Percentiles rank a stretch among this genome's conserved stretches.
Evolutionary conservation across 2,329 filamentous ascomycete genomes (phyloP).

Genomic region (Penicillium olsonii): DNA sequence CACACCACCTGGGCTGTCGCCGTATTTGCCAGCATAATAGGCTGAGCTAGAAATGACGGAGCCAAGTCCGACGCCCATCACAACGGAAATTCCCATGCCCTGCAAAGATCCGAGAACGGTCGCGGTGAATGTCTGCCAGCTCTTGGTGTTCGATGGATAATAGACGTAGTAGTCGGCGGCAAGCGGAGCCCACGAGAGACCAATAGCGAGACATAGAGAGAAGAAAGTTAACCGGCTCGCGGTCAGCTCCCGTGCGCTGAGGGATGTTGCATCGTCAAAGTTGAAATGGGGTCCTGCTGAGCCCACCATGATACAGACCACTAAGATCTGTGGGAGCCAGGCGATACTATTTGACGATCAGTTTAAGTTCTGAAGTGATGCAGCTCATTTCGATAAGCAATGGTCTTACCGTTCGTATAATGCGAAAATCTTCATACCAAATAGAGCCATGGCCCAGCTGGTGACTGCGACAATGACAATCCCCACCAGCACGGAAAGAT

Average conservation of each 20-base stretch:
- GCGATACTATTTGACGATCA: slow-evolving; percentile 27
- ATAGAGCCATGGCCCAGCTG: slow-evolving; percentile 39
- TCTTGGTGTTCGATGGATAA: slow-evolving; percentile 40
- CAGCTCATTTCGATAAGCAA: not conserved
- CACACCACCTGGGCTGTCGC: slow-evolving; percentile 37
- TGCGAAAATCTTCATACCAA: slow-evolving; percentile 46
- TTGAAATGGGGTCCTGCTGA: slow-evolving; percentile 42
- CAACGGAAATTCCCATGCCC: slow-evolving; percentile 36
- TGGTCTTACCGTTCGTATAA: slow-evolving; percentile 44
- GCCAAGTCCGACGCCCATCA: slow-evolving; percentile 46
- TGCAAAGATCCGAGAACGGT: slow-evolving; percentile 39
- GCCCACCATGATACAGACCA: slow-evolving; percentile 43
- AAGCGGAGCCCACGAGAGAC: slow-evolving; percentile 38
- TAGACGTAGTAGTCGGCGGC: slow-evolving; percentile 49
- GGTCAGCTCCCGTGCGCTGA: slow-evolving; percentile 28
- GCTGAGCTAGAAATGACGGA: slow-evolving; percentile 38
- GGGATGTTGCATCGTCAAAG: slow-evolving; percentile 32
- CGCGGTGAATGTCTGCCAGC: slow-evolving; percentile 39
- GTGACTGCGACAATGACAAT: slow-evolving; percentile 40
- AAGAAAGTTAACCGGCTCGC: slow-evolving; percentile 42
- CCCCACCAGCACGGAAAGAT: slow-evolving; percentile 41
- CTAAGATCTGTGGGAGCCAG: slow-evolving; percentile 46
- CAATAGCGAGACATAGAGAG: slow-evolving; percentile 38
- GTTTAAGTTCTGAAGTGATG: not conserved
- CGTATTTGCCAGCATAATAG: slow-evolving; percentile 18